A percentile compares a stretch with the other conserved stretches of the same genome.
phyloP scores from a whole-genome alignment of 305 asterid genomes.

The Caryopteris hybrid region DNA sequence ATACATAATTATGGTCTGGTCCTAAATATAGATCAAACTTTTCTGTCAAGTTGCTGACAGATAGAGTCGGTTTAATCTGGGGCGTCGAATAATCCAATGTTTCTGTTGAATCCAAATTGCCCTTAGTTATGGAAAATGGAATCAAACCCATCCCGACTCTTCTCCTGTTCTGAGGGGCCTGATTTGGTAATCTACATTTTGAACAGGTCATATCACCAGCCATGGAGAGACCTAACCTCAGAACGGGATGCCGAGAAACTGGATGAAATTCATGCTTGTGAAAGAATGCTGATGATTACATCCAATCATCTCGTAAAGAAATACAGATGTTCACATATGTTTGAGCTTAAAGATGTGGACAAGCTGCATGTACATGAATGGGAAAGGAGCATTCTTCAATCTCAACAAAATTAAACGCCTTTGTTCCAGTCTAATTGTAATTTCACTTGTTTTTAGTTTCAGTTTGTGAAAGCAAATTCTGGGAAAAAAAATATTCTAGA shows the following conservation, averaged over 20 bases:
- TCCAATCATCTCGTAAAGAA: constrained; percentile 22
- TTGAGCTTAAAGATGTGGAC: constrained; percentile 22
- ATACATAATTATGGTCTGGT: too few species aligned
- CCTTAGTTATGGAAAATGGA: neutral
- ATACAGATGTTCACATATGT: constrained; percentile 16
- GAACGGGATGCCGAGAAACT: constrained; percentile 22
- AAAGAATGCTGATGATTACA: constrained; percentile 30
- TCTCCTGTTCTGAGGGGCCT: neutral
- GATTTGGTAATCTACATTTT: neutral
- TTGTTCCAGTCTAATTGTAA: neutral
- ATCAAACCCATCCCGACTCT: neutral
- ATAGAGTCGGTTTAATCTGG: neutral
- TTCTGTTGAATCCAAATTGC: neutral
- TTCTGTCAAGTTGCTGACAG: neutral
- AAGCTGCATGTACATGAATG: constrained; percentile 33
- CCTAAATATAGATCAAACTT: neutral
- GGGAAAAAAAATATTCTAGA: neutral
- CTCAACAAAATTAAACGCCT: constrained; percentile 9
- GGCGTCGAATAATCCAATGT: neutral
- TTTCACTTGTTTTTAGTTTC: too few species aligned
- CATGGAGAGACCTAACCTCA: constrained; percentile 35
- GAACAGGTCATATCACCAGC: constrained; percentile 44
- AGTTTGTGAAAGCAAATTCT: neutral
- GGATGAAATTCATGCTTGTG: constrained; percentile 44
- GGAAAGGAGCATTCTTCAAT: constrained; percentile 31